phyloP scores from a whole-genome alignment of 2,329 filamentous ascomycete genomes.

The Aspergillus clavatus region DNA sequence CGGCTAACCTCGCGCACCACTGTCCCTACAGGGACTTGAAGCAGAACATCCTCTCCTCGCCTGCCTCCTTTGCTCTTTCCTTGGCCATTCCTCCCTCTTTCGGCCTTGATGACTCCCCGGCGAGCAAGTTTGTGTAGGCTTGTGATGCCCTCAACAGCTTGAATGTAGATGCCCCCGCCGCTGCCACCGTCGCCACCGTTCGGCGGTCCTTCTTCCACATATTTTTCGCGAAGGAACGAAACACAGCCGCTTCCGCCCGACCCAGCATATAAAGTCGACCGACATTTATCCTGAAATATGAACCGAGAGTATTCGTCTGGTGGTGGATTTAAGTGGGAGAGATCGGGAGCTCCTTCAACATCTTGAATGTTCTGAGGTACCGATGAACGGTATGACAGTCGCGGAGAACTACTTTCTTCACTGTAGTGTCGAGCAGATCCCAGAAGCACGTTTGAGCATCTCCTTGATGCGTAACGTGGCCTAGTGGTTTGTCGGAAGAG shows the following conservation, averaged over 20 bases:
- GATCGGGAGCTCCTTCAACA: conserved; percentile 19
- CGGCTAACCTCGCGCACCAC: conserved; percentile 78
- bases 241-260: conserved; percentile 87
- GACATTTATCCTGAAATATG: conserved; percentile 82
- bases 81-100: conserved; percentile 44
- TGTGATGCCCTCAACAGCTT: conserved; percentile 84
- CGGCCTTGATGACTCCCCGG: conserved; percentile 55
- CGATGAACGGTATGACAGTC: conserved; percentile 7
- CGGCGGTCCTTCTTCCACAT: conserved; percentile 77
- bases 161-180: conserved; percentile 90
- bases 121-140: conserved; percentile 88
- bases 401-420: conserved; percentile 10
- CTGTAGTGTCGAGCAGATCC: conserved; percentile 20
- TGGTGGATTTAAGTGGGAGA: conserved; percentile 67
- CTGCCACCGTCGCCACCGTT: conserved; percentile 93
- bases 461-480: conserved; percentile 9
- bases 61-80: conserved; percentile 57
- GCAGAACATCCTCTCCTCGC: conserved; percentile 78
- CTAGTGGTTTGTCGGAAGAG: conserved; percentile 15
- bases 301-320: conserved; percentile 80
- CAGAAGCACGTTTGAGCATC: conserved; percentile 5
- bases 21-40: conserved; percentile 89
- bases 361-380: not conserved
- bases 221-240: conserved; percentile 89
- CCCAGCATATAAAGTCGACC: conserved; percentile 71